These are phyloP conservation scores for Begonia masoniana DNA, from an alignment of 306 rosid species.

Conservation along the genomic window DNA sequence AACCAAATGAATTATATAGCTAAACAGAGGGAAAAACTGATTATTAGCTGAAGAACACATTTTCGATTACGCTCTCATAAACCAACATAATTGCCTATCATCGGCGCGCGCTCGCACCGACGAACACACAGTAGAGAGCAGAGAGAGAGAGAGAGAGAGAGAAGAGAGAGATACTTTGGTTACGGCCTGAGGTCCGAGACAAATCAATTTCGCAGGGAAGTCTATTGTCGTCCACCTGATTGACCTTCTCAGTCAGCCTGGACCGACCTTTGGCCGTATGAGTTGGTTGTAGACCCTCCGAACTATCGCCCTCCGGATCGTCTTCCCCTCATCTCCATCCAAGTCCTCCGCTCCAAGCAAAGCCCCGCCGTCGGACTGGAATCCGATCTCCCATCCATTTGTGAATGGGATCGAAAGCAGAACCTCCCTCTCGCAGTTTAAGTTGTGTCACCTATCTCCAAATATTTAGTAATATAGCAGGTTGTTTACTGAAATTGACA, in stretches of 20 bases:
- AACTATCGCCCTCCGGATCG: background rate
- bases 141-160: too few species aligned
- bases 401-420: too few species aligned
- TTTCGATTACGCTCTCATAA: background rate
- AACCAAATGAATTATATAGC: background rate
- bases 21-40: too few species aligned
- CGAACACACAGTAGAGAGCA: background rate
- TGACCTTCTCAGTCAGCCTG: constrained; percentile 24
- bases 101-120: background rate
- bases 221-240: constrained; percentile 18
- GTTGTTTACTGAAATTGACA: too few species aligned
- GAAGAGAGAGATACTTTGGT: constrained; percentile 12
- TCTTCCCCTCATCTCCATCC: constrained; percentile 8
- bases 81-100: constrained; percentile 1
- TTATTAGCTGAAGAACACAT: too few species aligned
- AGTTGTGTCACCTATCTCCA: too few species aligned
- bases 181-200: constrained; percentile 15
- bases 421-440: too few species aligned
- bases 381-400: constrained; percentile 19
- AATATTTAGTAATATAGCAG: too few species aligned
- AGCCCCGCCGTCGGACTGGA: constrained; percentile 11
- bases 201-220: constrained; percentile 15
- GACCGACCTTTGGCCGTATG: constrained; percentile 24
- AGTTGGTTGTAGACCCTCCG: constrained; percentile 30
- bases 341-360: constrained; percentile 9